Evolutionary conservation across 805 yeast genomes (phyloP).

Genomic region (Starmerella tilneyi): DNA sequence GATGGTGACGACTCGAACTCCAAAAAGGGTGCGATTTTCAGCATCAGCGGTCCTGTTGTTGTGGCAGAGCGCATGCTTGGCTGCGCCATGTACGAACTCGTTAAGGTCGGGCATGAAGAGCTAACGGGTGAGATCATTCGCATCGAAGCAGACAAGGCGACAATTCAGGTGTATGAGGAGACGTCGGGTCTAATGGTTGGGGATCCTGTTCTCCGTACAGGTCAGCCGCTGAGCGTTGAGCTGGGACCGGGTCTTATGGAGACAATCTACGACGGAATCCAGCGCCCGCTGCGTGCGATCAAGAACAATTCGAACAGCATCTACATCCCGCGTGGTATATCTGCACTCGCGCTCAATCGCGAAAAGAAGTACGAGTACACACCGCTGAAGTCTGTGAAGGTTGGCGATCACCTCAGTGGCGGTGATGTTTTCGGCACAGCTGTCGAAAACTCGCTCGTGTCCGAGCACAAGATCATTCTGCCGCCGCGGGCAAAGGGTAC

Average conservation of each 20-base stretch:
- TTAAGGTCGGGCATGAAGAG: constrained; percentile 92
- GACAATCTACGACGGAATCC: constrained; percentile 98
- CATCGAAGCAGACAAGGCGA: constrained; percentile 92
- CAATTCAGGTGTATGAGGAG: constrained; percentile 98
- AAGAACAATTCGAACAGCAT: constrained; percentile 80
- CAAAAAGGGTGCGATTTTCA: constrained; percentile 68
- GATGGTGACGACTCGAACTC: constrained; percentile 52
- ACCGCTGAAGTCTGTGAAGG: constrained; percentile 58
- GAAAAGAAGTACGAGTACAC: constrained; percentile 71
- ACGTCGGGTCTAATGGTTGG: constrained; percentile 99
- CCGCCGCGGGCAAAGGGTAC: constrained; percentile 99
- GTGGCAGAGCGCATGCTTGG: constrained; percentile 99
- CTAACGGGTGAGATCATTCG: constrained; percentile 98
- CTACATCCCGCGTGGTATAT: constrained; percentile 97
- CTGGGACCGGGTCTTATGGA: constrained; percentile 99
- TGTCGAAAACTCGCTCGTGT: constrained; percentile 83
- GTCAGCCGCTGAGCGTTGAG: constrained; percentile 97
- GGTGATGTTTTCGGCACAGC: constrained; percentile 95
- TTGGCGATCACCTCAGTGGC: constrained; percentile 96
- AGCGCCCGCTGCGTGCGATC: constrained; percentile 93
- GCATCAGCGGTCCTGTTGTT: constrained; percentile 97
- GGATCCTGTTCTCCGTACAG: constrained; percentile 96
- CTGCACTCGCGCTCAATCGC: constrained; percentile 90
- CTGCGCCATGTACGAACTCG: constrained; percentile 98
- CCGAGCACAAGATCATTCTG: constrained; percentile 84